Conservation (phyloP, 345 rosid genomes). For the Hypericum androsaemum region DNA sequence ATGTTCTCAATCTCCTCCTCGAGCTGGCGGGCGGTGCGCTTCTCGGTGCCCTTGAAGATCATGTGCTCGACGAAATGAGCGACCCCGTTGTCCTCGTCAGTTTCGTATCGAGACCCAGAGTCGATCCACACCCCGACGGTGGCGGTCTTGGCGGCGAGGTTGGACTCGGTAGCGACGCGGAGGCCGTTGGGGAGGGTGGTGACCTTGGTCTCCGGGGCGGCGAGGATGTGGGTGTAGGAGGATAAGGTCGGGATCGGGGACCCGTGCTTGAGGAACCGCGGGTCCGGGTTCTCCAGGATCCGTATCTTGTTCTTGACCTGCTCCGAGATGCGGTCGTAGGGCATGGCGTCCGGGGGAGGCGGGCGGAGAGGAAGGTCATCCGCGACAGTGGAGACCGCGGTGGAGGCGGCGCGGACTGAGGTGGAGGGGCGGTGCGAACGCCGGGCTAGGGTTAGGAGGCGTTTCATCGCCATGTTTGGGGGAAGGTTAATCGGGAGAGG, state of each 20-base stretch:
- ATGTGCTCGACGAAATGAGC: conserved; percentile 96
- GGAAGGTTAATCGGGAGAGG: too few species aligned
- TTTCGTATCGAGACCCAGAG: conserved; percentile 89
- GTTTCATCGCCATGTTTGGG: conserved; percentile 16
- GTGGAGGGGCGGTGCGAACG: conserved; percentile 33
- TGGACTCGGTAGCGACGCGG: conserved; percentile 86
- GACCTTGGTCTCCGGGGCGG: conserved; percentile 78
- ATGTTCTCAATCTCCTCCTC: conserved; percentile 96
- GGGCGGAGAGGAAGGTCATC: conserved; percentile 29
- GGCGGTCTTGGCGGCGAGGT: conserved; percentile 59
- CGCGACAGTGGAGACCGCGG: conserved; percentile 20
- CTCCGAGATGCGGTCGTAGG: conserved; percentile 70
- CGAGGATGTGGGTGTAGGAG: conserved; percentile 68
- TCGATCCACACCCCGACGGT: conserved; percentile 99
- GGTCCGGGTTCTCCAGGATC: conserved; percentile 69
- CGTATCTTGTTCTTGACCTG: conserved; percentile 48
- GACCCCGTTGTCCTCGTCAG: conserved; percentile 77
- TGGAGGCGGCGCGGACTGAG: conserved; percentile 24
- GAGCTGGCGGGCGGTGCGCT: conserved; percentile 40
- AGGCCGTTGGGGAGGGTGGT: conserved; percentile 88
- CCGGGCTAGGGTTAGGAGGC: conserved; percentile 44
- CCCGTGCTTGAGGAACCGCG: conserved; percentile 83
- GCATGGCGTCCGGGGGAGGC: conserved; percentile 55
- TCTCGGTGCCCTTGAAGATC: conserved; percentile 91
- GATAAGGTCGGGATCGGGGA: conserved; percentile 62